Evolutionary conservation across 805 yeast genomes (phyloP).

Genomic region (Candida chauliodis): DNA sequence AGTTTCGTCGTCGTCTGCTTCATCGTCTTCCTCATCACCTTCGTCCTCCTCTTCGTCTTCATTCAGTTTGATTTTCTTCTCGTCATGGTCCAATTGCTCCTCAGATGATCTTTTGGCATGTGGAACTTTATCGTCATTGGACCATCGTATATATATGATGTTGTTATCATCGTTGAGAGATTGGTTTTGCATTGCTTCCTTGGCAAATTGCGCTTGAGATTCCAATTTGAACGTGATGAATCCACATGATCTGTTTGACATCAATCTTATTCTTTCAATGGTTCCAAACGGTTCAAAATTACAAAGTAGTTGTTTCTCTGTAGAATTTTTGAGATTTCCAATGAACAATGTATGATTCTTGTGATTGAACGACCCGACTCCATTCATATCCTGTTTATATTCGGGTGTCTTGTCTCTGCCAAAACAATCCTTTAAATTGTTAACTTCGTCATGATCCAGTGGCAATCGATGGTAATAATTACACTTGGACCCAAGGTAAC

Average conservation of each 20-base stretch:
- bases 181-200: conserved; percentile 91
- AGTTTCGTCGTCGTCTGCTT: conserved; percentile 10
- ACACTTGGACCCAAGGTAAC: conserved; percentile 75
- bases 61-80: conserved; percentile 8
- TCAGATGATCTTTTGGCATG: conserved; percentile 49
- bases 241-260: conserved; percentile 65
- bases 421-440: conserved; percentile 79
- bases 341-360: conserved; percentile 75
- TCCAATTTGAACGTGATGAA: conserved; percentile 72
- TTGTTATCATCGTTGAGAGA: conserved; percentile 50
- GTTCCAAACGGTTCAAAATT: conserved; percentile 76
- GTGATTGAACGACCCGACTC: conserved; percentile 76
- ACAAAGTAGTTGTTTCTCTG: conserved; percentile 30
- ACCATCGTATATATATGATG: conserved; percentile 76
- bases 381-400: conserved; percentile 90
- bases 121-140: conserved; percentile 83
- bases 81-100: conserved; percentile 27
- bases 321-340: conserved; percentile 49
- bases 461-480: conserved; percentile 79
- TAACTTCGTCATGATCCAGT: conserved; percentile 47
- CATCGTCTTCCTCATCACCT: conserved; percentile 17
- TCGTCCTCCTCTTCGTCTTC: conserved; percentile 9
- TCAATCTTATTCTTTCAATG: conserved; percentile 60
- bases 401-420: conserved; percentile 83
- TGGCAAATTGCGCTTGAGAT: conserved; percentile 85